Evolutionary conservation across 768 basidiomycete genomes (phyloP).

Genomic region (Cantharellus anzutake): DNA sequence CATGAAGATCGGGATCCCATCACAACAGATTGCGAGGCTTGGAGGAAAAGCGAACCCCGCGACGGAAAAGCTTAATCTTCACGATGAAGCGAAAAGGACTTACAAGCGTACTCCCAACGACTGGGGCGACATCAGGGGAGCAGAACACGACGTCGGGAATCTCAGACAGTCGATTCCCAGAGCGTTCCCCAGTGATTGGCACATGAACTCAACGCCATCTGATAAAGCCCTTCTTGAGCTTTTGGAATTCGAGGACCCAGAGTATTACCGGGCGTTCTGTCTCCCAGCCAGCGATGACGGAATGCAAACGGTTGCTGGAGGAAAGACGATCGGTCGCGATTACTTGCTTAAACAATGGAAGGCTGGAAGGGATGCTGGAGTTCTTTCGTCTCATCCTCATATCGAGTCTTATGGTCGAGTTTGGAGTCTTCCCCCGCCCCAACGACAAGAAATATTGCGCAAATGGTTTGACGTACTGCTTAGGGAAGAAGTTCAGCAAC

Average conservation of each 20-base stretch:
- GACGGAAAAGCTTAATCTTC: constrained; percentile 23
- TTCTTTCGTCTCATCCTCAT: constrained; percentile 17
- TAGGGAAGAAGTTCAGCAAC: constrained; percentile 16
- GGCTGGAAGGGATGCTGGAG: constrained; percentile 26
- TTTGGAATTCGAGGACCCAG: constrained; percentile 32
- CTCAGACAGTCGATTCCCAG: no score
- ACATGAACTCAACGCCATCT: no score
- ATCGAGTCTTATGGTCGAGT: constrained; percentile 14
- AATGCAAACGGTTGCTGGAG: constrained; percentile 26
- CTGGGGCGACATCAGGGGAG: no score
- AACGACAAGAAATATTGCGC: constrained; percentile 15
- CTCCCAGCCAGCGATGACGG: constrained; percentile 26
- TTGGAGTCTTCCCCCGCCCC: constrained; percentile 20
- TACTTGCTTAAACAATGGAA: constrained; percentile 34
- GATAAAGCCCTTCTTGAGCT: constrained; percentile 25
- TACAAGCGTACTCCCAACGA: no score
- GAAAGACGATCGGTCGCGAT: constrained; percentile 16
- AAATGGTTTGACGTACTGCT: constrained; percentile 23
- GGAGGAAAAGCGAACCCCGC: constrained; percentile 33
- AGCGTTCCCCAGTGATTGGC: no score
- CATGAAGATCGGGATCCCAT: constrained; percentile 37
- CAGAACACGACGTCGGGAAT: no score
- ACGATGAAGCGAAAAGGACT: no score
- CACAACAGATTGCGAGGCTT: constrained; percentile 31
- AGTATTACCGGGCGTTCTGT: constrained; percentile 18